Base-by-base conservation (phyloP, 768 basidiomycete genomes). In the Pisolithus tinctorius region DNA sequence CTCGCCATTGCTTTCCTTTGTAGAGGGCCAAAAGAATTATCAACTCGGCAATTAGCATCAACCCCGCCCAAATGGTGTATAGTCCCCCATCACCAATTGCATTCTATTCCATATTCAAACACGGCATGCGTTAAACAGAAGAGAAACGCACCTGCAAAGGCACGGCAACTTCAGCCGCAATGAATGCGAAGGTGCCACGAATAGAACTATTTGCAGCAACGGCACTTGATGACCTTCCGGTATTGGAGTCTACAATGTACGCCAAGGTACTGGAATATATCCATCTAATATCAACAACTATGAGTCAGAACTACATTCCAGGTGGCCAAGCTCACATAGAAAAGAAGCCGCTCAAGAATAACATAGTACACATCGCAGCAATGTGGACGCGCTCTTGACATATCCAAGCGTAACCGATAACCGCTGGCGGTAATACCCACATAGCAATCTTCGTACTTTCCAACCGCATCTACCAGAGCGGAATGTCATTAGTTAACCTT, bases 221-320 rank as follows among this genome's bases (percentile, higher is more conserved):
- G 0, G 88, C 90, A 2, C 81, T 82, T 0, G 88, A 85, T 0
- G 88, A 88, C 14, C 83, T 78, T 6, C 93, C 93, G 2, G 75
- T 73, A 58, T 94, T 96, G 8, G 90, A 82, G 61, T 96, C 92
- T 3, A 93, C 90, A 31, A 94, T 79, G 62, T 93, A 94, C 0
- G 92, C 85, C 30, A 96, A 70, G 0, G 86, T 84, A 40, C 81
- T 83, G 0, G 83, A 69, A 63, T 88, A 87, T 46, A 83, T 80
- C 66, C 74, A 74, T 62, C 78, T 81, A 13, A 4, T n/a, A 36
- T 14, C 38, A n/a, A 8, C 2, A 34, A 34, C 13, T 34, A 4
- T 34, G 34, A 34, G 34, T 34, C 34, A 14, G 13, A 34, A 14
- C 34, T 14, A 34, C 13, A 34, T 4, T 4, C 5, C 11, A 14